A percentile compares a stretch with the other conserved stretches of the same genome.
Evolutionary conservation across 1,139 yeast species (phyloP).

Genomic region (Yamadazyma conglobata): DNA sequence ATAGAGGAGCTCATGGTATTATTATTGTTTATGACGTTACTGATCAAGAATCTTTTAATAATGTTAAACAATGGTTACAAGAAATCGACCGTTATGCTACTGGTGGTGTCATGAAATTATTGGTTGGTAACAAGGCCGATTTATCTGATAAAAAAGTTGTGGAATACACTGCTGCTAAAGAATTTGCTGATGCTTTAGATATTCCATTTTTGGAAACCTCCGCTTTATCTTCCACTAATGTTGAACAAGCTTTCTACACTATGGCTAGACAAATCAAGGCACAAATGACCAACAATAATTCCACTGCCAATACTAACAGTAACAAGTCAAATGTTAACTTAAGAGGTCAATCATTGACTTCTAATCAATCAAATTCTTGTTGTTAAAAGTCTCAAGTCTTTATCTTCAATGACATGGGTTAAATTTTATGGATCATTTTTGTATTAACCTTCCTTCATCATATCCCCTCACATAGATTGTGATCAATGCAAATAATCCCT

Average conservation of each 20-base stretch:
- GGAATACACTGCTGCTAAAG: conserved; percentile 94
- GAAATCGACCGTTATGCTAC: conserved; percentile 98
- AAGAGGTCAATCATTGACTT: conserved; percentile 82
- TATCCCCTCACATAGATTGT: no score
- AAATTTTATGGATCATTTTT: no score
- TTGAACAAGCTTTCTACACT: conserved; percentile 96
- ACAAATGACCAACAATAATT: conserved; percentile 74
- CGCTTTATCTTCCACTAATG: conserved; percentile 92
- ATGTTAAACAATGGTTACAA: conserved; percentile 98
- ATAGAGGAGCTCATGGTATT: conserved; percentile 98
- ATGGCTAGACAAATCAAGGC: conserved; percentile 99
- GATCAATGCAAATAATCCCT: no score
- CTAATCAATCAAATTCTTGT: conserved; percentile 68
- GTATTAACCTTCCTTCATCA: no score
- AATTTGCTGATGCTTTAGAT: conserved; percentile 94
- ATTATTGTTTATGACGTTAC: conserved; percentile 97
- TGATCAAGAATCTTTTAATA: conserved; percentile 95
- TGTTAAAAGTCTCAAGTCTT: no score
- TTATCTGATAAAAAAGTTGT: conserved; percentile 91
- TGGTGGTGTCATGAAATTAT: conserved; percentile 91
- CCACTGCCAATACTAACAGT: conserved; percentile 36
- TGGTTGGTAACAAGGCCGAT: conserved; percentile 97
- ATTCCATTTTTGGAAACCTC: conserved; percentile 96
- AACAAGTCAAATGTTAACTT: conserved; percentile 73
- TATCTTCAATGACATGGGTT: no score